A percentile compares a stretch with the other conserved stretches of the same genome.
Conservation (phyloP, 768 basidiomycete genomes). For the Tulasnella sp. region DNA sequence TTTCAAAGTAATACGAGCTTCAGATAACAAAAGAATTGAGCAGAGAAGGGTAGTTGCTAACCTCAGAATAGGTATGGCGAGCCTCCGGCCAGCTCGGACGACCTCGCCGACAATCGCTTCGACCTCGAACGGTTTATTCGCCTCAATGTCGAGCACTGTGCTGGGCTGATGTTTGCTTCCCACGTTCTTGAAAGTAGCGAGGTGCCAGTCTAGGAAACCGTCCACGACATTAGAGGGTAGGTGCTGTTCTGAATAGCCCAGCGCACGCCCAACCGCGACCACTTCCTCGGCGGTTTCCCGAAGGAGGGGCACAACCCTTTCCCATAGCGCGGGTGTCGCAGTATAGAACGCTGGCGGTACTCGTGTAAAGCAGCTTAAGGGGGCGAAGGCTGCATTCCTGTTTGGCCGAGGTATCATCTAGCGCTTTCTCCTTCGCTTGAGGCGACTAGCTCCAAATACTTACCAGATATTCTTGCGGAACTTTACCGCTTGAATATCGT, state of each 20-base stretch:
- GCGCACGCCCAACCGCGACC: background rate
- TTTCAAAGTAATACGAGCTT: background rate
- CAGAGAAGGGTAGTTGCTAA: background rate
- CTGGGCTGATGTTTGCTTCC: background rate
- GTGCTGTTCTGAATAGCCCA: background rate
- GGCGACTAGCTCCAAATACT: background rate
- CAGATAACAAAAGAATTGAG: background rate
- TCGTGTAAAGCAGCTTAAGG: conserved; percentile 41
- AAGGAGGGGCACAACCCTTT: background rate
- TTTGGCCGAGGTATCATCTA: background rate
- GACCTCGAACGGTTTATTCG: conserved; percentile 7
- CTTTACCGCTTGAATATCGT: conserved; percentile 54
- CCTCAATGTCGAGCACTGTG: conserved; percentile 6
- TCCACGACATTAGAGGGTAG: background rate
- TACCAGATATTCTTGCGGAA: conserved; percentile 53
- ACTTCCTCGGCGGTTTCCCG: background rate
- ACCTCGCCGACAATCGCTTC: conserved; percentile 15
- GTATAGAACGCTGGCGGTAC: conserved; percentile 42
- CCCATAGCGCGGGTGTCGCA: conserved; percentile 28
- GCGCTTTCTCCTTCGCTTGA: background rate
- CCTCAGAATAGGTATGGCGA: conserved; percentile 2
- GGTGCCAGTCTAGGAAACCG: background rate
- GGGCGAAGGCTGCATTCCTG: conserved; percentile 43
- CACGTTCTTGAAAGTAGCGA: background rate
- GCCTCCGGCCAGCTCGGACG: background rate